These are phyloP conservation scores for Coelastrella sp. DNA, from an alignment of 139 green algal species.

Conservation along the genomic window DNA sequence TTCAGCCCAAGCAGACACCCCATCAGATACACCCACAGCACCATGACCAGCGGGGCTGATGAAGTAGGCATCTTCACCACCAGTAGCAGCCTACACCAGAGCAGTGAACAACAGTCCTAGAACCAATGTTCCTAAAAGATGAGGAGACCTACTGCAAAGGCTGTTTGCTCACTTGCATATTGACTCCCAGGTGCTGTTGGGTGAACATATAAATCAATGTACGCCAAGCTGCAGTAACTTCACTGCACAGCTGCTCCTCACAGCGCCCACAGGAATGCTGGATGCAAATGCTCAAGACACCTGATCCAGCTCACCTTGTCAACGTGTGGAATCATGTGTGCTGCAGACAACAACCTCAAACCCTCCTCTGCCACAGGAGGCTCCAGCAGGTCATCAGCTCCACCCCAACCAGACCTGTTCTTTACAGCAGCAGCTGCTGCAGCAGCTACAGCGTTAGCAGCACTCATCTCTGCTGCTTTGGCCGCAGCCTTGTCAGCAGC, in stretches of 20 bases:
- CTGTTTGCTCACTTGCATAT: too few relatives aligned
- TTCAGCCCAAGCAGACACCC: slow-evolving; percentile 90
- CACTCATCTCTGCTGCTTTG: slow-evolving; percentile 23
- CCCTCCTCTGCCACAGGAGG: slow-evolving; percentile 4
- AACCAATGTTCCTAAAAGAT: neutral
- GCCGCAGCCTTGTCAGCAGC: slow-evolving; percentile 29
- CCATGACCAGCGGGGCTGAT: slow-evolving; percentile 66
- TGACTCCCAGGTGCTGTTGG: too few relatives aligned
- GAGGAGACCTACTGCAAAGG: too few relatives aligned
- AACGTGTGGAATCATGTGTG: slow-evolving; percentile 79
- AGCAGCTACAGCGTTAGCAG: neutral
- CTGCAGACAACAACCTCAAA: slow-evolving; percentile 55
- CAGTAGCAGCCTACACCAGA: slow-evolving; percentile 56
- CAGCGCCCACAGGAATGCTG: too few relatives aligned
- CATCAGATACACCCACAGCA: slow-evolving; percentile 88
- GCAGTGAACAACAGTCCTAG: neutral
- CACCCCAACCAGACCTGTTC: neutral
- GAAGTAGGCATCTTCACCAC: slow-evolving; percentile 93
- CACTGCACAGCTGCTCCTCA: too few relatives aligned
- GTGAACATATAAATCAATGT: too few relatives aligned
- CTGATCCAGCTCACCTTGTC: slow-evolving; percentile 82
- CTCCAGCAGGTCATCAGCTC: slow-evolving; percentile 12
- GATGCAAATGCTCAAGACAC: too few relatives aligned
- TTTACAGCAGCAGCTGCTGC: slow-evolving; percentile 25
- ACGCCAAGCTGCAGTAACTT: too few relatives aligned